Conservation (phyloP, 805 yeast genomes). For the Cyberlindnera sargentensis region DNA sequence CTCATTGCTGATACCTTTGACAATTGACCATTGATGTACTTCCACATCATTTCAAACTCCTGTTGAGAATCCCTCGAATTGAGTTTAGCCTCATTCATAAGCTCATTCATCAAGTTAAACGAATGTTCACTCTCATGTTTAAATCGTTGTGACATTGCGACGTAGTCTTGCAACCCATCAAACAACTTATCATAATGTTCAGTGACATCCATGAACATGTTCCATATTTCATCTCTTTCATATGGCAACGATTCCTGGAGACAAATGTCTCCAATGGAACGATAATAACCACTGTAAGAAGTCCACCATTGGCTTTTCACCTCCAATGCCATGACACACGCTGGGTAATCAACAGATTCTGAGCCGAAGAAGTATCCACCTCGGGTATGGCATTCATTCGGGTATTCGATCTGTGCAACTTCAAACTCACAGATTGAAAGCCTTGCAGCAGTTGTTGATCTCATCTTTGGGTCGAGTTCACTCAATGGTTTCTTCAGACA, state of each 20-base stretch:
- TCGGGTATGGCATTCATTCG: slow-evolving; percentile 18
- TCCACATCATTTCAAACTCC: slow-evolving; percentile 12
- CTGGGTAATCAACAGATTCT: slow-evolving; percentile 17
- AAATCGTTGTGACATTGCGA: slow-evolving; percentile 13
- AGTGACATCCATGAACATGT: slow-evolving; percentile 42
- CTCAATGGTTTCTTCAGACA: slow-evolving; percentile 39
- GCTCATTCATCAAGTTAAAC: slow-evolving; percentile 6
- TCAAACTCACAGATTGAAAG: slow-evolving; percentile 51
- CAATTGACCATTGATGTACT: slow-evolving; percentile 8
- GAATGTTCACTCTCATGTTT: slow-evolving; percentile 11
- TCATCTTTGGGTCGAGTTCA: slow-evolving; percentile 25
- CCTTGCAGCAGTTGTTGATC: slow-evolving; percentile 36
- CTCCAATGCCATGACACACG: slow-evolving; percentile 37
- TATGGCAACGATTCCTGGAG: slow-evolving; percentile 43
- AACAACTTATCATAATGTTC: slow-evolving; percentile 20
- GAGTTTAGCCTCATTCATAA: slow-evolving; percentile 10
- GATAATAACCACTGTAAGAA: slow-evolving; percentile 58
- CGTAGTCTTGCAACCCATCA: slow-evolving; percentile 14
- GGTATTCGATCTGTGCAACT: slow-evolving; percentile 34
- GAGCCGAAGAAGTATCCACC: slow-evolving; percentile 18
- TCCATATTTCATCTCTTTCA: slow-evolving; percentile 43
- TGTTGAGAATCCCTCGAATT: slow-evolving; percentile 6
- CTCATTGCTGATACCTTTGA: slow-evolving; percentile 11
- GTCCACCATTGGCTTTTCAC: slow-evolving; percentile 63
- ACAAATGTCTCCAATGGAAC: slow-evolving; percentile 47